phyloP scores from a whole-genome alignment of 2,329 filamentous ascomycete genomes.

The Metarhizium humberi region DNA sequence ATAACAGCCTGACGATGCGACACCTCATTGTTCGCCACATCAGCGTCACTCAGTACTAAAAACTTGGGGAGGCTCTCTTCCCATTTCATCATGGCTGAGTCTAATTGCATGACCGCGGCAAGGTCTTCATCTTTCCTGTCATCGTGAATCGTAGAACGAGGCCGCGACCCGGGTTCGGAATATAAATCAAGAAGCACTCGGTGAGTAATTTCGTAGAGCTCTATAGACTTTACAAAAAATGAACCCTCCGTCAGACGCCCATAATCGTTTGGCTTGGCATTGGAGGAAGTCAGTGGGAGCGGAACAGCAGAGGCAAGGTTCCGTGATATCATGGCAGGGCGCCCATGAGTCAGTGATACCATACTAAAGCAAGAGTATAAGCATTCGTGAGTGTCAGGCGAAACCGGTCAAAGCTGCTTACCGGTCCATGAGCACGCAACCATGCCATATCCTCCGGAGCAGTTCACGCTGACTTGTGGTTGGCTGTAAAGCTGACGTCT shows the following conservation, averaged over 20 bases:
- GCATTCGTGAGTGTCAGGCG: neutral
- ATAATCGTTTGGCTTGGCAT: slow-evolving; percentile 8
- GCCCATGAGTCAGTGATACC: slow-evolving; percentile 25
- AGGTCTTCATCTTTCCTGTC: slow-evolving; percentile 16
- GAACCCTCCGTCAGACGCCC: slow-evolving; percentile 3
- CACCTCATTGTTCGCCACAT: slow-evolving; percentile 6
- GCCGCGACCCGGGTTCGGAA: slow-evolving; percentile 7
- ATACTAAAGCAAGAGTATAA: slow-evolving; percentile 14
- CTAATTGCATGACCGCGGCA: slow-evolving; percentile 21
- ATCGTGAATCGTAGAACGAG: slow-evolving; percentile 6
- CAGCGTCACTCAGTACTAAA: slow-evolving; percentile 12
- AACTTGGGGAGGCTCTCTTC: slow-evolving; percentile 18
- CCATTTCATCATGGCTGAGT: slow-evolving; percentile 22
- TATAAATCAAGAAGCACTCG: slow-evolving; percentile 20
- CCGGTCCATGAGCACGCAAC: slow-evolving; percentile 29
- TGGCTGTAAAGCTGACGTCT: slow-evolving; percentile 20
- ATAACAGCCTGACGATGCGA: too few relatives aligned
- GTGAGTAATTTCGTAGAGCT: slow-evolving; percentile 28
- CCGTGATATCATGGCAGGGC: slow-evolving; percentile 24
- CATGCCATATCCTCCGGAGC: slow-evolving; percentile 24
- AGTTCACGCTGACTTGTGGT: slow-evolving; percentile 17
- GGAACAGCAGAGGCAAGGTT: slow-evolving; percentile 15
- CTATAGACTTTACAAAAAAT: slow-evolving; percentile 26
- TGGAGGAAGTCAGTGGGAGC: slow-evolving; percentile 8
- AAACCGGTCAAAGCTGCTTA: slow-evolving; percentile 7